Percentiles rank a stretch among this genome's conserved stretches.
Evolutionary conservation across 2,329 filamentous ascomycete genomes (phyloP).

Genomic region (Microdochium trichocladiopsis): DNA sequence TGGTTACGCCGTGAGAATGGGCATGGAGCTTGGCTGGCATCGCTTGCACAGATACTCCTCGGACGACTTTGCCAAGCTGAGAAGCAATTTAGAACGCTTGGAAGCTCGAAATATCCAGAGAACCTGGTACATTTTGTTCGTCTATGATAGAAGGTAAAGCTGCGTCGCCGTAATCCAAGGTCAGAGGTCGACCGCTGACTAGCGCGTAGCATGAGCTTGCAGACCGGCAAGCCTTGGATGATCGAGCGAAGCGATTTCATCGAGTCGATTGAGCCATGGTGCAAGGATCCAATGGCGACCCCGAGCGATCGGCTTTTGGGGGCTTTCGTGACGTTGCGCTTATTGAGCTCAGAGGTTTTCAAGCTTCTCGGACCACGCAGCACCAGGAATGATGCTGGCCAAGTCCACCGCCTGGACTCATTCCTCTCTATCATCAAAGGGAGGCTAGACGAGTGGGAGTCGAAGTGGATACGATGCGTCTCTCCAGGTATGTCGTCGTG

Average conservation of each 20-base stretch:
- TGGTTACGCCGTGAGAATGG: constrained; percentile 31
- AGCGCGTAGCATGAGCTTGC: constrained; percentile 25
- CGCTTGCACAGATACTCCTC: constrained; percentile 9
- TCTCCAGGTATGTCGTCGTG: constrained; percentile 2
- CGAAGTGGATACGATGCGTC: constrained; percentile 8
- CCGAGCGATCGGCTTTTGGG: constrained; percentile 25
- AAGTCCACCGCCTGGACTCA: constrained; percentile 13
- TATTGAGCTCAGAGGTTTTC: constrained; percentile 26
- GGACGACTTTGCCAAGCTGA: not conserved
- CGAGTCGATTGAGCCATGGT: constrained; percentile 26
- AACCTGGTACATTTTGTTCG: constrained; percentile 29
- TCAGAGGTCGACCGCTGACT: too few relatives aligned
- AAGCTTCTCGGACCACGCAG: constrained; percentile 12
- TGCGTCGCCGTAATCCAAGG: not conserved
- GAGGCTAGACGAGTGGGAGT: constrained; percentile 15
- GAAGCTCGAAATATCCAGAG: constrained; percentile 25
- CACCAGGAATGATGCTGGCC: constrained; percentile 2
- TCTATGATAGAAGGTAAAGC: constrained; percentile 30
- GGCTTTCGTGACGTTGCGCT: constrained; percentile 26
- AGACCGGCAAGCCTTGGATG: constrained; percentile 33
- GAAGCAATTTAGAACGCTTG: constrained; percentile 10
- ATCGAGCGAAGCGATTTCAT: constrained; percentile 29
- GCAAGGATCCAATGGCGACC: constrained; percentile 10
- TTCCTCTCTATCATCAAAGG: constrained; percentile 13
- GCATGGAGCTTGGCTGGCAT: constrained; percentile 30